Percentiles rank a stretch among this genome's conserved stretches.
phyloP scores from a whole-genome alignment of 2,329 filamentous ascomycete species.

The Verticillium alfalfae region DNA sequence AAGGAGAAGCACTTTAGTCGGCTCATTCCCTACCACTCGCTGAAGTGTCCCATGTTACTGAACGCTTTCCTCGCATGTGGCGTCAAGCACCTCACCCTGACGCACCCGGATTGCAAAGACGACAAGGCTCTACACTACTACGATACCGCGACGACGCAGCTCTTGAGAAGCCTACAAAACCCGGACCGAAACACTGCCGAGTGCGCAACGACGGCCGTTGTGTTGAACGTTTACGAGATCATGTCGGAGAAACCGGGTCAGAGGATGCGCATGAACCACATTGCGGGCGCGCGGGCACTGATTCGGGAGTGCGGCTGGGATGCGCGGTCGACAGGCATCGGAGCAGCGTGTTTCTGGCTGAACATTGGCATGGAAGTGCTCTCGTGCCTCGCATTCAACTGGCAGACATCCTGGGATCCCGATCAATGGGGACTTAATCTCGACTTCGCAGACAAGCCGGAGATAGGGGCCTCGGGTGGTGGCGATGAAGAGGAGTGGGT shows the following conservation, averaged over 20 bases:
- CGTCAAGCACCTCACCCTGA: constrained; percentile 70
- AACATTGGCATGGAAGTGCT: constrained; percentile 90
- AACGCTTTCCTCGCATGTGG: constrained; percentile 88
- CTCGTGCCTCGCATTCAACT: constrained; percentile 81
- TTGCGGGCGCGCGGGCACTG: constrained; percentile 75
- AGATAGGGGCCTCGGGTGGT: constrained; percentile 4
- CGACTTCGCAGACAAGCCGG: constrained; percentile 40
- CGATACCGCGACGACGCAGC: constrained; percentile 73
- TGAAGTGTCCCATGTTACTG: constrained; percentile 80
- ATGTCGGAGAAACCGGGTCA: constrained; percentile 78
- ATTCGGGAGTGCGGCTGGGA: constrained; percentile 91
- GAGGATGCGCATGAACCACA: constrained; percentile 70
- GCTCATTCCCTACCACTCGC: constrained; percentile 74
- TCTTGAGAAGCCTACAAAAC: constrained; percentile 74
- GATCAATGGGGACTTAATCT: constrained; percentile 86
- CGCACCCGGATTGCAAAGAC: constrained; percentile 63
- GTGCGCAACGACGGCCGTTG: constrained; percentile 80
- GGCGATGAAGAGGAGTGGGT: constrained; percentile 81
- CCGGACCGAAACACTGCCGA: constrained; percentile 78
- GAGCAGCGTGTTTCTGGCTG: constrained; percentile 88
- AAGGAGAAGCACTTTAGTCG: constrained; percentile 80
- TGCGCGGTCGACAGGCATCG: constrained; percentile 70
- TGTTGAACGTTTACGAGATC: constrained; percentile 87
- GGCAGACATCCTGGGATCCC: constrained; percentile 81
- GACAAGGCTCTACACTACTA: constrained; percentile 80